Evolutionary conservation across 345 rosid species (phyloP).

Genomic region (Melastoma malabathricum): DNA sequence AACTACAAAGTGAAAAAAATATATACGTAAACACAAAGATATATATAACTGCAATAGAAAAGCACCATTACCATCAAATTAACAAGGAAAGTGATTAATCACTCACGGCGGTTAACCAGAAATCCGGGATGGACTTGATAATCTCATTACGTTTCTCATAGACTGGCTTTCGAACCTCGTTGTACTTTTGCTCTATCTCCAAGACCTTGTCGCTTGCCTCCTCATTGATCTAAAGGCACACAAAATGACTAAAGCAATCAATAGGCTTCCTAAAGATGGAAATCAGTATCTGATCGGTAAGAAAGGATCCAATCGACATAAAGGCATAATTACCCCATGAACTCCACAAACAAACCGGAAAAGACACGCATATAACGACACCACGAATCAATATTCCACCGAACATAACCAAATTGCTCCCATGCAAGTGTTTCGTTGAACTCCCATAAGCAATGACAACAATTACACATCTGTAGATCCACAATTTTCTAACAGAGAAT

Average conservation of each 20-base stretch:
- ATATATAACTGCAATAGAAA: neutral
- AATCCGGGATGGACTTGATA: constrained; percentile 72
- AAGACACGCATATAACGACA: no score
- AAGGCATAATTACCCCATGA: no score
- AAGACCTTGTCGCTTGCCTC: constrained; percentile 86
- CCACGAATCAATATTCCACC: no score
- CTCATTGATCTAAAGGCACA: constrained; percentile 52
- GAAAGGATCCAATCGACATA: no score
- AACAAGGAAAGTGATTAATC: constrained; percentile 3
- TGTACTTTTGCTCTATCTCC: constrained; percentile 87
- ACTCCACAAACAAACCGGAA: no score
- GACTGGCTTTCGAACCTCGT: constrained; percentile 68
- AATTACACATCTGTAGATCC: no score
- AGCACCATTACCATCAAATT: neutral
- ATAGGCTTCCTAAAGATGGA: no score
- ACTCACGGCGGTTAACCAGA: constrained; percentile 91
- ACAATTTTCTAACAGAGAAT: no score
- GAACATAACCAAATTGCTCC: no score
- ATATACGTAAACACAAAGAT: neutral
- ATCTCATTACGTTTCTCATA: constrained; percentile 70
- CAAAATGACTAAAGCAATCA: neutral
- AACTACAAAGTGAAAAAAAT: constrained; percentile 32
- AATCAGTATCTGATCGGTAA: neutral
- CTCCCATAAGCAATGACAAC: no score
- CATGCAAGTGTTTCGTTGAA: no score